Evolutionary conservation across 768 basidiomycete species (phyloP).

Genomic region (Leccinum ochraceum): DNA sequence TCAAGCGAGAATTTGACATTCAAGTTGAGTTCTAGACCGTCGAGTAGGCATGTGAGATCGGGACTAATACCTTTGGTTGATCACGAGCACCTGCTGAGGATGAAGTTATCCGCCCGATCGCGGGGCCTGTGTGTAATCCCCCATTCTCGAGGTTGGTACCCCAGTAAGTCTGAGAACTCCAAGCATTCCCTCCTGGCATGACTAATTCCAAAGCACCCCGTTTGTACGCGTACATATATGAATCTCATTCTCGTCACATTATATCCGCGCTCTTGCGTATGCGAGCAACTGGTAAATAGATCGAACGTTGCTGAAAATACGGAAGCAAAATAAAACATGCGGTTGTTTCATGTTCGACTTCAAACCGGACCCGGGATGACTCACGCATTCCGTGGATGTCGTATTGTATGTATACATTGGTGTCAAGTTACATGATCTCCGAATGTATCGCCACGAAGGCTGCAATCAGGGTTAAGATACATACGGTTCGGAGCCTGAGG

Average conservation of each 20-base stretch:
- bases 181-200: slow-evolving; percentile 7
- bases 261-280: slow-evolving; percentile 12
- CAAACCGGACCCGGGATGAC: slow-evolving; percentile 9
- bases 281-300: not conserved
- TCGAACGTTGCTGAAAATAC: slow-evolving; percentile 2
- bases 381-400: not conserved
- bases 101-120: slow-evolving; percentile 10
- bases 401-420: not conserved
- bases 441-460: slow-evolving; percentile 3
- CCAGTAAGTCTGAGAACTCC: slow-evolving; percentile 6
- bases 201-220: slow-evolving; percentile 20
- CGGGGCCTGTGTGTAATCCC: slow-evolving; percentile 8
- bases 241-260: slow-evolving; percentile 10
- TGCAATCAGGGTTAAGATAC: slow-evolving; percentile 10
- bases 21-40: slow-evolving; percentile 27
- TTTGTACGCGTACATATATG: slow-evolving; percentile 9
- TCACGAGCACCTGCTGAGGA: slow-evolving; percentile 3
- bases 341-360: slow-evolving; percentile 21
- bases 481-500: not conserved
- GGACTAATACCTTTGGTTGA: slow-evolving; percentile 7
- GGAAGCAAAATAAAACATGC: slow-evolving; percentile 4
- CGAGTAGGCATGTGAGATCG: slow-evolving; percentile 16
- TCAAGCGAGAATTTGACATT: slow-evolving; percentile 30
- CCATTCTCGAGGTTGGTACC: slow-evolving; percentile 19
- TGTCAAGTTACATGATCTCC: slow-evolving; percentile 3